Evolutionary conservation across 2,329 filamentous ascomycete species (phyloP), one percentile per base, ranked within the genome.

Genomic region (Akanthomyces lecanii): DNA sequence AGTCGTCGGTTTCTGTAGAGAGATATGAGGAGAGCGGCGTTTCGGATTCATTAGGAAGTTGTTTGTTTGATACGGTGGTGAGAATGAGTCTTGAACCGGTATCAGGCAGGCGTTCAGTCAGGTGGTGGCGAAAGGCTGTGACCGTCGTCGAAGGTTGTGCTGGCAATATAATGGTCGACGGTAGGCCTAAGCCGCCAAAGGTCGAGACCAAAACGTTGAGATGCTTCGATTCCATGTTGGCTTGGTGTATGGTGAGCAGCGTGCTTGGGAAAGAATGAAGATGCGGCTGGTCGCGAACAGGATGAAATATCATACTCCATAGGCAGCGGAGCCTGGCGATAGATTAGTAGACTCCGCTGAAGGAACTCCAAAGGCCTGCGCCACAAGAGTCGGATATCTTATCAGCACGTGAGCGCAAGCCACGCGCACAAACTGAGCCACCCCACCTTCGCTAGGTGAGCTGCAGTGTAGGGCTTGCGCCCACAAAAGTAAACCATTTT

Each of bases 151-250:
- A 81, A 30, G 85, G 78, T 10, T 85, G 79, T 25, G 96, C 78
- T 0, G 91, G 87, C n/a, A 97, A 81, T 5, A 89, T 87, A 40
- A 96, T 81, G 0, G 92, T 96, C n/a, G 89, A 79, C 2, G 94
- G 92, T 7, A 97, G 83, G 53, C 89, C 88, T 21, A 96, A 83
- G 66, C 94, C 94, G 8, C 89, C 83, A 71, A 98, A 94, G 65
- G 89, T 91, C 69, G 91, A 89, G 65, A 99, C 81, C 64, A 98
- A 85, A 66, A 98, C 82, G 76, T 96, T 97, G 72, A 96, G 78
- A 45, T 79, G 85, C 66, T 74, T 75, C 1, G 81, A 70, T 45
- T 80, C 77, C 87, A 90, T 90, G 16, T 44, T 63, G 40, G n/a
- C n/a, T 14, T 8, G 5, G 42, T 47, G 33, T 51, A 18, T 57